These are phyloP conservation scores for Dictyostelium capitatum DNA, from an alignment of 78 protist species.

Conservation along the genomic window DNA sequence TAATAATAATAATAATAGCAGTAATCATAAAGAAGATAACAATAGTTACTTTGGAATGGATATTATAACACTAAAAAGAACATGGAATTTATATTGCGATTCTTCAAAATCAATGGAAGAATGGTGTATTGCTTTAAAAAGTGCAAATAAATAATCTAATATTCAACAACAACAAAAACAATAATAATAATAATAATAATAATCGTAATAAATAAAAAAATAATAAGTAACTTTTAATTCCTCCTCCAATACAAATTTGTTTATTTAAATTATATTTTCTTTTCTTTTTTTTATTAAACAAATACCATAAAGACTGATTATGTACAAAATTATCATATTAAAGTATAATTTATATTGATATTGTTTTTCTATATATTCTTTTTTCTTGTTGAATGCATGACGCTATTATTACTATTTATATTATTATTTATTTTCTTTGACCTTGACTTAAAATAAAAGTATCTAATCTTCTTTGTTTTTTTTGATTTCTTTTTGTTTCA, in stretches of 20 bases:
- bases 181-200: neutral
- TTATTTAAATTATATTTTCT: too few relatives aligned
- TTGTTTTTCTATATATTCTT: too few relatives aligned
- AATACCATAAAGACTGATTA: too few relatives aligned
- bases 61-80: constrained; percentile 54
- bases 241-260: too few relatives aligned
- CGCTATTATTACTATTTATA: neutral
- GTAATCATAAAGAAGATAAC: constrained; percentile 15
- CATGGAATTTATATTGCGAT: constrained; percentile 49
- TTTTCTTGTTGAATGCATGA: neutral
- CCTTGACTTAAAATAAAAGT: neutral
- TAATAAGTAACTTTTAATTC: neutral
- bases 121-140: constrained; percentile 53
- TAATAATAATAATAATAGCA: neutral
- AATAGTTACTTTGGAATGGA: constrained; percentile 65
- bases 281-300: too few relatives aligned
- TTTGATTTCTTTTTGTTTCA: neutral
- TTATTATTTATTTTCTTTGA: neutral
- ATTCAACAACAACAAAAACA: too few relatives aligned
- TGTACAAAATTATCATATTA: too few relatives aligned
- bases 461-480: constrained; percentile 54
- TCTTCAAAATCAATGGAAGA: constrained; percentile 57
- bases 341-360: too few relatives aligned
- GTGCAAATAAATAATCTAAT: constrained; percentile 20
- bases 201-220: neutral